Evolutionary conservation across 2,329 filamentous ascomycete genomes (phyloP).

Genomic region (Ophiostoma piceae): DNA sequence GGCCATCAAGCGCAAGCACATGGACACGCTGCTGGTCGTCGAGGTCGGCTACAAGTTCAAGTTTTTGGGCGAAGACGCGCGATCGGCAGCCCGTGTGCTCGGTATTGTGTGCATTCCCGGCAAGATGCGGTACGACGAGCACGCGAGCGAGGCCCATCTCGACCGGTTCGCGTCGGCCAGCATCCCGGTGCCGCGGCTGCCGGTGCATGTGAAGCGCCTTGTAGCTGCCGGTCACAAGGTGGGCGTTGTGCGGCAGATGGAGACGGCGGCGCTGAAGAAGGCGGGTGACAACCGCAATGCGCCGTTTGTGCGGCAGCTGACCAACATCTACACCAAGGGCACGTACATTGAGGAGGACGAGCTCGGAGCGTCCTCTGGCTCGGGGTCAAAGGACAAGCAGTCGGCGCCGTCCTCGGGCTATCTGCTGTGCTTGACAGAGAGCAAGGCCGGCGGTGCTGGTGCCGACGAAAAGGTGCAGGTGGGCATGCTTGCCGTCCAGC

Average conservation of each 20-base stretch:
- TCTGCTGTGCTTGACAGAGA: slow-evolving; percentile 85
- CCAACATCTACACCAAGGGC: slow-evolving; percentile 95
- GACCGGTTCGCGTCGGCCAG: slow-evolving; percentile 92
- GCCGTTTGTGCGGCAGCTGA: slow-evolving; percentile 86
- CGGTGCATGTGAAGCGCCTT: slow-evolving; percentile 89
- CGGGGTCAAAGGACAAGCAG: slow-evolving; percentile 31
- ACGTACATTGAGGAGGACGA: slow-evolving; percentile 96
- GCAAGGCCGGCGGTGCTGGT: slow-evolving; percentile 55
- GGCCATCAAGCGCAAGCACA: slow-evolving; percentile 85
- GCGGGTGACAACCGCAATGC: slow-evolving; percentile 90
- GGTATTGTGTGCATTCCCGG: slow-evolving; percentile 96
- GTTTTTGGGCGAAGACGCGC: slow-evolving; percentile 93
- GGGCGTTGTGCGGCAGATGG: slow-evolving; percentile 86
- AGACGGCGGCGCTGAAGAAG: slow-evolving; percentile 93
- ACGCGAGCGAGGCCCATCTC: slow-evolving; percentile 85
- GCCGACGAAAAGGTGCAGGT: slow-evolving; percentile 92
- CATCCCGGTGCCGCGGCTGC: slow-evolving; percentile 84
- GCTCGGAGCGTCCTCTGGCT: slow-evolving; percentile 47
- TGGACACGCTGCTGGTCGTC: slow-evolving; percentile 84
- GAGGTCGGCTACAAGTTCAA: slow-evolving; percentile 98
- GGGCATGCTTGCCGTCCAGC: slow-evolving; percentile 89
- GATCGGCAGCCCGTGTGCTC: slow-evolving; percentile 80
- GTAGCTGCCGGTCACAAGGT: slow-evolving; percentile 93
- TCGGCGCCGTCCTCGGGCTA: slow-evolving; percentile 60
- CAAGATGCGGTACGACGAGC: slow-evolving; percentile 90